A percentile compares a stretch with the other conserved stretches of the same genome.
Conservation (phyloP, 257 asterid genomes). For the Marsdenia floribunda region DNA sequence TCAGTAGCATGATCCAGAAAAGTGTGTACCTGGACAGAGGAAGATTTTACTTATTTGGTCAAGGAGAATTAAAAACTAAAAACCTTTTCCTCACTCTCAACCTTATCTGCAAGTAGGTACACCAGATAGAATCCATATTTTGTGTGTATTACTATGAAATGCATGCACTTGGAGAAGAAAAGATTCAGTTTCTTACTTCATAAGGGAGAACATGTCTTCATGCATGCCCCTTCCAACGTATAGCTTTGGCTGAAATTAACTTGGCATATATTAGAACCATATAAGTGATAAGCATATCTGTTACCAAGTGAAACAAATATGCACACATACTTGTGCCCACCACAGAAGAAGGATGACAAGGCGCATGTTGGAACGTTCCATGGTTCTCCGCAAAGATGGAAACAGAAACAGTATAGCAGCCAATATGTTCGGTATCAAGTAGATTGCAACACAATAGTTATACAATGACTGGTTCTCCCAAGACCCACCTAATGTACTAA, state of each 20-base stretch:
- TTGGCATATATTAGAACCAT: conserved; percentile 20
- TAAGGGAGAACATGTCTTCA: conserved; percentile 82
- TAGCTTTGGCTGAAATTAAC: conserved; percentile 69
- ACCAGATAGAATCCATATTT: not conserved
- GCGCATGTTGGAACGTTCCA: conserved; percentile 85
- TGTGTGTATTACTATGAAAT: not conserved
- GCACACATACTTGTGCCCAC: conserved; percentile 86
- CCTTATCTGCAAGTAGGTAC: not conserved
- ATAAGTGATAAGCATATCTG: conserved; percentile 5
- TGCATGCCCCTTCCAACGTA: conserved; percentile 99
- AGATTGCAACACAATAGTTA: conserved; percentile 73
- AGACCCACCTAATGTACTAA: conserved; percentile 62
- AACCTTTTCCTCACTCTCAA: not conserved
- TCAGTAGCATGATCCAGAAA: conserved; percentile 83
- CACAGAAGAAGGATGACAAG: conserved; percentile 65
- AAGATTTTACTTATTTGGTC: not conserved
- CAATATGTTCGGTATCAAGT: conserved; percentile 80
- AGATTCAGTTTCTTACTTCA: conserved; percentile 58
- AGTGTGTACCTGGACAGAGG: conserved; percentile 67
- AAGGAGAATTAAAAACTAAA: not conserved
- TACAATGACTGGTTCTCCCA: conserved; percentile 64
- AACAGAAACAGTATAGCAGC: conserved; percentile 68
- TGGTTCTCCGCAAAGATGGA: conserved; percentile 68
- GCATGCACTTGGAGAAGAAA: conserved; percentile 4
- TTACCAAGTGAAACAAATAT: conserved; percentile 9